phyloP scores from a whole-genome alignment of 306 rosid genomes.

The Oemleria cerasiformis region DNA sequence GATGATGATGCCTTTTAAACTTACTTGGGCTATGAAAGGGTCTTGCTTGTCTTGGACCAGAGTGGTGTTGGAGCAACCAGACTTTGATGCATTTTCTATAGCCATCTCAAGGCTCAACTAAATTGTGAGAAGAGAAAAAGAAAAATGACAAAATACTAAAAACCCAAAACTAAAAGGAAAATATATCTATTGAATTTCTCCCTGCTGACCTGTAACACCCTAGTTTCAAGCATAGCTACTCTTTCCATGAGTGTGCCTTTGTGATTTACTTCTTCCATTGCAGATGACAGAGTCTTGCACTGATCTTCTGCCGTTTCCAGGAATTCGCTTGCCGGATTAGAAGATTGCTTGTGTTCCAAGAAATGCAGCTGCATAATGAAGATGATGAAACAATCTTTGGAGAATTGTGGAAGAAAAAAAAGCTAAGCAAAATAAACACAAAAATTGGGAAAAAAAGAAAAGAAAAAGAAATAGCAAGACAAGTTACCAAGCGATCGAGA shows the following conservation, averaged over 20 bases:
- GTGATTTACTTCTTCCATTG: slow-evolving; percentile 36
- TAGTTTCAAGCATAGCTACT: slow-evolving; percentile 35
- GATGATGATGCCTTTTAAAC: background rate
- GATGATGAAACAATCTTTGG: background rate
- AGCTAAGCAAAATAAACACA: background rate
- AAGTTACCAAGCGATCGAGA: slow-evolving; percentile 34
- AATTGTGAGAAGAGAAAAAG: background rate
- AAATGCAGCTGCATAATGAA: slow-evolving; percentile 25
- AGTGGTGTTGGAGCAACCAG: slow-evolving; percentile 25
- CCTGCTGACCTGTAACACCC: slow-evolving; percentile 32
- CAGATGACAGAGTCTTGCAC: slow-evolving; percentile 32
- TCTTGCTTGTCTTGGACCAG: slow-evolving; percentile 11
- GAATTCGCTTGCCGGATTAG: background rate
- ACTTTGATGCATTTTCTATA: slow-evolving; percentile 32
- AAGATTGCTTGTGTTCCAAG: slow-evolving; percentile 34
- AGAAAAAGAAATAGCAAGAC: no score
- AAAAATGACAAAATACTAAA: background rate
- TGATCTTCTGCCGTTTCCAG: slow-evolving; percentile 16
- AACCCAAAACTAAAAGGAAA: background rate
- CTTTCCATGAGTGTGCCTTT: slow-evolving; percentile 44
- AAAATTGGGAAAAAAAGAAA: no score
- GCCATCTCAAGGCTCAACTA: slow-evolving; percentile 31
- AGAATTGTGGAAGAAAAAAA: background rate
- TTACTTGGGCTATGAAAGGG: slow-evolving; percentile 9
- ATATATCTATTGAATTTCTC: background rate